Evolutionary conservation across 129 eudicot genomes (phyloP), one percentile per base, ranked within the genome.

Genomic region (Saposhnikovia divaricata): DNA sequence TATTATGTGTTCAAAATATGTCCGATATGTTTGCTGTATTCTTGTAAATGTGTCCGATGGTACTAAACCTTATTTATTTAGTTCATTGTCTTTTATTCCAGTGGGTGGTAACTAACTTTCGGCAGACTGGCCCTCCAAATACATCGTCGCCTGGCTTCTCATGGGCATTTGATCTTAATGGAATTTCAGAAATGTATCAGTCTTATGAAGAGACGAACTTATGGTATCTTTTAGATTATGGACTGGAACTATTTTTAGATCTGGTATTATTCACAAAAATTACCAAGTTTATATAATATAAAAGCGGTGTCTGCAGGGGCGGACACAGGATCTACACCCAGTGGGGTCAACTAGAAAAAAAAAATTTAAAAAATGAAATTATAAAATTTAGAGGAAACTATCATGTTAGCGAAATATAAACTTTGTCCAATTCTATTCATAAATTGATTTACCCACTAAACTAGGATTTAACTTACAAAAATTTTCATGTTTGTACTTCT

Each of bases 41-140:
- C 68, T 59, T n/a, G 34, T 59, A 59, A 2, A 59, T 3, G 7
- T 65, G n/a, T n/a, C 14, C 53, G 23, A 18, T 23, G 53, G 68
- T 74, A 43, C 80, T 82, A 48, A 76, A 55, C 73, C 9, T n/a
- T 77, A 19, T 79, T 57, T 72, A 42, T 42, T 73, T 43, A 65
- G 63, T 50, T 40, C 38, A 75, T 51, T 69, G 77, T 78, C 80
- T 84, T 42, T 78, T 71, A 59, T 82, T 84, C 45, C 96, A 93
- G 98, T 93, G 98, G 97, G 96, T 93, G 40, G 93, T 85, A 79
- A 93, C 98, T 74, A 93, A 91, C 87, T 93, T 91, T 81, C 89
- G 90, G 79, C 87, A 84, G 61, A 87, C 81, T 11, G 80, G 82
- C 73, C 72, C 86, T 71, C 77, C 87, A 81, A 82, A 84, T 86